phyloP scores from a whole-genome alignment of 2,329 filamentous ascomycete species.

The Colletotrichum destructivum region DNA sequence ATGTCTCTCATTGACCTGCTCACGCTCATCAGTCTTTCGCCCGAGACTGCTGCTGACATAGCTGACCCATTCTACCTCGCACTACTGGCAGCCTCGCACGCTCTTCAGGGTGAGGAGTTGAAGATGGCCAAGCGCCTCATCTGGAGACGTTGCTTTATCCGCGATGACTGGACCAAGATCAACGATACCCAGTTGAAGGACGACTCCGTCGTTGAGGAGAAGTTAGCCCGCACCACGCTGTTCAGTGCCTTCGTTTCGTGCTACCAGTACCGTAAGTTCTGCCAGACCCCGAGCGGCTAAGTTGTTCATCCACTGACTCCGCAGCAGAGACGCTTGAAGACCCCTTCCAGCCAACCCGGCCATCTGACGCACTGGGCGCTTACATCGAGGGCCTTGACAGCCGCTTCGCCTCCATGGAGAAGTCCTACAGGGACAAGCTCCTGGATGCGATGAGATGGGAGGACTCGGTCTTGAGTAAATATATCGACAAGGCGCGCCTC shows the following conservation, averaged over 20 bases:
- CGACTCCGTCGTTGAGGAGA: constrained; percentile 76
- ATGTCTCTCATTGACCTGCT: constrained; percentile 80
- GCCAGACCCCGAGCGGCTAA: constrained; percentile 41
- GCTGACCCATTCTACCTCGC: constrained; percentile 82
- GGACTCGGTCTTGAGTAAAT: constrained; percentile 75
- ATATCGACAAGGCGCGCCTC: constrained; percentile 78
- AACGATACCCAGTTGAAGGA: constrained; percentile 84
- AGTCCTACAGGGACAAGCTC: constrained; percentile 76
- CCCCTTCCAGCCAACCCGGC: constrained; percentile 63
- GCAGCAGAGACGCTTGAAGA: constrained; percentile 58
- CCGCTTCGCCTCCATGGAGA: constrained; percentile 72
- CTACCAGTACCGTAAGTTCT: constrained; percentile 69
- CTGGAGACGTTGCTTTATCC: constrained; percentile 89
- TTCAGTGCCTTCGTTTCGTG: constrained; percentile 78
- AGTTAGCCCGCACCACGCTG: constrained; percentile 76
- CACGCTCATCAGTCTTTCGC: constrained; percentile 76
- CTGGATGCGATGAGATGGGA: constrained; percentile 81
- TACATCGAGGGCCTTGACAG: constrained; percentile 74
- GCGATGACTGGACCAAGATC: constrained; percentile 86
- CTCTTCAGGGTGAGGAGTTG: constrained; percentile 68
- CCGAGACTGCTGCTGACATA: constrained; percentile 66
- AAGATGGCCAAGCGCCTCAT: constrained; percentile 75
- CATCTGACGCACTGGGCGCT: constrained; percentile 71
- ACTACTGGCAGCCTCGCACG: constrained; percentile 72
- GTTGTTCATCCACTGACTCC: constrained; percentile 47